Evolutionary conservation across 1,284 basidiomycete genomes (phyloP).

Genomic region (Cutaneotrichosporon cyanovorans): DNA sequence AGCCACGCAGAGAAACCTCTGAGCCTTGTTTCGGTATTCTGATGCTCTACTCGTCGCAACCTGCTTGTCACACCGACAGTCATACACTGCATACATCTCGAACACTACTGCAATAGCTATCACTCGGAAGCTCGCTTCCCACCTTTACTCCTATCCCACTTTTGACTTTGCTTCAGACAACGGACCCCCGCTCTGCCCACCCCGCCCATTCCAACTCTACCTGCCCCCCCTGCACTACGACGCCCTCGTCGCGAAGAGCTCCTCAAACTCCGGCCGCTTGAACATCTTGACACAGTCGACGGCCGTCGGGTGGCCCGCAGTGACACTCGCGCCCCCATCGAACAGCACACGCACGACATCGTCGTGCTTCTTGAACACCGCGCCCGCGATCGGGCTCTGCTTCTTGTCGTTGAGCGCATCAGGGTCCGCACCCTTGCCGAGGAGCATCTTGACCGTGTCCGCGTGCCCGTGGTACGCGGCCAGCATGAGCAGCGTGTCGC

Average conservation of each 20-base stretch:
- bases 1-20: too few relatives aligned
- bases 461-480: slow-evolving; percentile 69
- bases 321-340: slow-evolving; percentile 60
- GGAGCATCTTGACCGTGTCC: slow-evolving; percentile 53
- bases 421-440: slow-evolving; percentile 57
- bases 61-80: too few relatives aligned
- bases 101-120: too few relatives aligned
- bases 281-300: slow-evolving; percentile 53
- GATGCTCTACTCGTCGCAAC: too few relatives aligned
- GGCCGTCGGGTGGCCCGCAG: slow-evolving; percentile 62
- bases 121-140: too few relatives aligned
- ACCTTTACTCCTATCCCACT: too few relatives aligned
- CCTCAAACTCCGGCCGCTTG: slow-evolving; percentile 11
- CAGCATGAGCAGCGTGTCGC: slow-evolving; percentile 74
- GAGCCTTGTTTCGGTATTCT: too few relatives aligned
- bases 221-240: not conserved
- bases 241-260: slow-evolving; percentile 4
- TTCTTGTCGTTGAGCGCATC: slow-evolving; percentile 66
- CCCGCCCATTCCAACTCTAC: too few relatives aligned
- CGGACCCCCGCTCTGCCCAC: too few relatives aligned
- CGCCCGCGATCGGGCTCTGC: slow-evolving; percentile 73
- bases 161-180: too few relatives aligned
- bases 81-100: too few relatives aligned
- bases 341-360: slow-evolving; percentile 58
- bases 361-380: slow-evolving; percentile 65